Evolutionary conservation across 257 asterid species (phyloP), one percentile per base, ranked within the genome.

Genomic region (Leptodermis oblonga): DNA sequence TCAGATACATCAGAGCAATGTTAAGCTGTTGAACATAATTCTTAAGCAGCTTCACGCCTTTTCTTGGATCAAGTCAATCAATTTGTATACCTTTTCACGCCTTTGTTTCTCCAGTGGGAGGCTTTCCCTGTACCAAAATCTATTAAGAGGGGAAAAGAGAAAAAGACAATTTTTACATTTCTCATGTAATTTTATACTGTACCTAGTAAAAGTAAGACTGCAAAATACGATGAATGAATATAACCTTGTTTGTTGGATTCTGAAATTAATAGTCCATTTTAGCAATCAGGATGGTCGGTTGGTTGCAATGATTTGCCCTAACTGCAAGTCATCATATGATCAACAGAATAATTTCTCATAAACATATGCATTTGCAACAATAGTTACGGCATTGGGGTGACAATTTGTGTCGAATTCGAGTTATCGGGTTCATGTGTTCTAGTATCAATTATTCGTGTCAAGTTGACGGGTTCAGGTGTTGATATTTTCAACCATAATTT

Each of bases 291-390:
- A 73, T 25, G 43, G 77, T 61, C 62, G 73, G 77, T 30, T 81
- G 71, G 83, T 81, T 63, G 84, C 83, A 71, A 78, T 54, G 11
- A 78, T 46, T 70, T 81, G 80, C 11, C 84, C 88, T 5, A 76
- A 71, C 88, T 83, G 77, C 69, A 52, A 18, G 33, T 33, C 26
- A 65, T 25, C 13, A 25, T 5, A n/a, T n/a, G n/a, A n/a, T 64
- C 5, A 20, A 53, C 68, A 25, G 39, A 42, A 41, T 1, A n/a
- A n/a, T n/a, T n/a, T n/a, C n/a, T n/a, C n/a, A n/a, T 84, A 71
- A 82, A 79, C 80, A 79, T 30, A 75, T 82, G 84, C 15, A 77
- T 73, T 78, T 79, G 78, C 76, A 73, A 70, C 15, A 39, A n/a
- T n/a, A n/a, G n/a, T n/a, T n/a, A n/a, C n/a, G n/a, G n/a, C n/a